phyloP scores from a whole-genome alignment of 805 yeast genomes.

The Cyberlindnera mycetangii region DNA sequence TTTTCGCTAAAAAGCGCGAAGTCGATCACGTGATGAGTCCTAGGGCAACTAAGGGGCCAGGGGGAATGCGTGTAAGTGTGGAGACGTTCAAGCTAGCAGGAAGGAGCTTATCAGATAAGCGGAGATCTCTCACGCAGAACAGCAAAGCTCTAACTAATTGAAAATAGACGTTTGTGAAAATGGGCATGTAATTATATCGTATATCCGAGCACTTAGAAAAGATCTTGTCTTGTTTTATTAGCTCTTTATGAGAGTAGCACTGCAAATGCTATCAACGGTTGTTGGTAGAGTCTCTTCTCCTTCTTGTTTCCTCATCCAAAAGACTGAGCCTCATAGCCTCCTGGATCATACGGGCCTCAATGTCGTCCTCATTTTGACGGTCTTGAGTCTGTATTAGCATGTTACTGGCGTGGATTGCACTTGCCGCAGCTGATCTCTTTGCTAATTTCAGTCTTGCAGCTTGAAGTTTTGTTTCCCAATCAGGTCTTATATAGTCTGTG shows the following conservation, averaged over 20 bases:
- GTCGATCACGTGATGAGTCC: slow-evolving; percentile 7
- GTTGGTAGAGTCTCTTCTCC: slow-evolving; percentile 29
- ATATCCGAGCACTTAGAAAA: no score
- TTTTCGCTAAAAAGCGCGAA: background rate
- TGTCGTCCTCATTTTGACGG: slow-evolving; percentile 31
- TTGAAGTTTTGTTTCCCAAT: slow-evolving; percentile 77
- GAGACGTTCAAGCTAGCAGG: background rate
- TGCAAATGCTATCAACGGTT: slow-evolving; percentile 1
- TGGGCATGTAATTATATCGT: background rate
- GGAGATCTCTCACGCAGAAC: background rate
- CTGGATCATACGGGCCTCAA: slow-evolving; percentile 78
- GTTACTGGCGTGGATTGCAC: slow-evolving; percentile 88
- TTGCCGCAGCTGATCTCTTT: slow-evolving; percentile 88
- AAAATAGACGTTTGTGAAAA: background rate
- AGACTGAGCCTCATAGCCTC: slow-evolving; percentile 78
- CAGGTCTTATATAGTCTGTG: slow-evolving; percentile 84
- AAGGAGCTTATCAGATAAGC: slow-evolving; percentile 2
- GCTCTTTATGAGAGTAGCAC: no score
- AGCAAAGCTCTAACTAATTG: no score
- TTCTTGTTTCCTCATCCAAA: slow-evolving; percentile 63
- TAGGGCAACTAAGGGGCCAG: slow-evolving; percentile 6
- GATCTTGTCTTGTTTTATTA: no score
- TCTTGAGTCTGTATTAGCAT: slow-evolving; percentile 51
- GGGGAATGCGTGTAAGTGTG: no score
- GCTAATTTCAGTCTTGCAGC: slow-evolving; percentile 77